Evolutionary conservation across 75 land plant genomes (phyloP).

Genomic region (Gnetum montanum): DNA sequence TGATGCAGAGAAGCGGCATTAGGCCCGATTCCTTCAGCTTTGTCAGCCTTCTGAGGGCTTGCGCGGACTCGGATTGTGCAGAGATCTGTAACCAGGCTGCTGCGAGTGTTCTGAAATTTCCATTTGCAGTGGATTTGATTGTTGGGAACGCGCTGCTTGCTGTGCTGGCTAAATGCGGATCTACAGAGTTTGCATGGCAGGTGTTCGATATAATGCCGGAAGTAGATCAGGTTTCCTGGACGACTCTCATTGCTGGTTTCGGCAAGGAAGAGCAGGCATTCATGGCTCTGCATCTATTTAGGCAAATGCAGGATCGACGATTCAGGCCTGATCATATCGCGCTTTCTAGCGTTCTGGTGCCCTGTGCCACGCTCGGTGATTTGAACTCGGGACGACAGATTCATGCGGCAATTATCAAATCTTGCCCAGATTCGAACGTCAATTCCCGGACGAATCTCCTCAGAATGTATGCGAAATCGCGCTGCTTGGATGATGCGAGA

Average conservation of each 20-base stretch:
- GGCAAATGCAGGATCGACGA: slow-evolving; percentile 4
- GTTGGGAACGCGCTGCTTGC: slow-evolving; percentile 10
- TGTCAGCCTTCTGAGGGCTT: slow-evolving; percentile 38
- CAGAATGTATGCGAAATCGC: slow-evolving; percentile 22
- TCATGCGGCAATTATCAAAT: slow-evolving; percentile 2
- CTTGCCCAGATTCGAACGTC: slow-evolving; percentile 1
- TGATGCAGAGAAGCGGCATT: slow-evolving; percentile 12
- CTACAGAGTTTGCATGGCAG: slow-evolving; percentile 1
- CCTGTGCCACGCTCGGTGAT: slow-evolving; percentile 11
- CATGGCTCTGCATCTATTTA: slow-evolving; percentile 10
- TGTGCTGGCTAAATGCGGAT: slow-evolving; percentile 14
- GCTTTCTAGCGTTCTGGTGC: slow-evolving; percentile 1
- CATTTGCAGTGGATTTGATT: slow-evolving; percentile 1
- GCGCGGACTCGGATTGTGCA: slow-evolving; percentile 40
- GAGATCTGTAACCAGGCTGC: slow-evolving; percentile 1
- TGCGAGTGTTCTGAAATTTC: background rate
- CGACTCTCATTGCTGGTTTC: slow-evolving; percentile 7
- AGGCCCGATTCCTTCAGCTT: slow-evolving; percentile 30
- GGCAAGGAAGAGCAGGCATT: background rate
- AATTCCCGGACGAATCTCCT: slow-evolving; percentile 4
- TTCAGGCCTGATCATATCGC: slow-evolving; percentile 8
- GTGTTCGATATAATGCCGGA: slow-evolving; percentile 10
- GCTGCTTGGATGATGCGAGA: slow-evolving; percentile 9
- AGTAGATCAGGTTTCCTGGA: slow-evolving; percentile 15
- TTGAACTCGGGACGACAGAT: slow-evolving; percentile 1